Percentiles rank a stretch among this genome's conserved stretches.
Evolutionary conservation across 306 rosid species (phyloP).

Genomic region (Cucumis cinereus): DNA sequence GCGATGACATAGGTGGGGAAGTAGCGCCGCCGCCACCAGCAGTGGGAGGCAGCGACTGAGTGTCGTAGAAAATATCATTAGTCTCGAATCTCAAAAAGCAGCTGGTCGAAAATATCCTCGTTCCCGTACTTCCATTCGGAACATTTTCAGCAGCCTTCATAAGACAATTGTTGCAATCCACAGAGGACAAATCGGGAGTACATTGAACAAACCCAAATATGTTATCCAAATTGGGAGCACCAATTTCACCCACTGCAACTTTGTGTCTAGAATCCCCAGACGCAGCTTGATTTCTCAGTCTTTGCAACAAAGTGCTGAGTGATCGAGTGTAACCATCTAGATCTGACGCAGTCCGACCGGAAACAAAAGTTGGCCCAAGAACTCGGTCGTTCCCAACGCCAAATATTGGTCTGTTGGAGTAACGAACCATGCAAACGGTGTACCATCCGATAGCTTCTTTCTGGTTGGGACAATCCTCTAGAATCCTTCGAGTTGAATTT

Average conservation of each 20-base stretch:
- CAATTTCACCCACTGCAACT: conserved; percentile 1
- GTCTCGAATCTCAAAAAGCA: conserved; percentile 4
- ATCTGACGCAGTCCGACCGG: background rate
- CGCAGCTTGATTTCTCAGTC: background rate
- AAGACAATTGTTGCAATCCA: conserved; percentile 1
- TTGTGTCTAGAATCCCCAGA: background rate
- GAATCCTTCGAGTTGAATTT: background rate
- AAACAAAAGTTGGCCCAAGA: rapidly evolving
- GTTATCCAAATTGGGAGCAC: background rate
- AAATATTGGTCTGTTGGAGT: conserved; percentile 4
- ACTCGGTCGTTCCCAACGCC: background rate
- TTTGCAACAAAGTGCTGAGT: background rate
- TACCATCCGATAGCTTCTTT: conserved; percentile 20
- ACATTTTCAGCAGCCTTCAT: background rate
- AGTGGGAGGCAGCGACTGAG: background rate
- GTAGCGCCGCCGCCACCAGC: background rate
- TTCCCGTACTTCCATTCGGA: background rate
- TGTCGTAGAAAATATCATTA: background rate
- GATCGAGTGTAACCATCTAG: background rate
- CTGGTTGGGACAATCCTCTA: conserved; percentile 2
- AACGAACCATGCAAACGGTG: conserved; percentile 12
- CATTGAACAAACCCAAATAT: conserved; percentile 7
- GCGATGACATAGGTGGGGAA: background rate
- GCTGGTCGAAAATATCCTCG: background rate
- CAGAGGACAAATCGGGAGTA: conserved; percentile 7